Evolutionary conservation across 192 early-diverging fungal genomes (phyloP).

Genomic region (Haplosporangium gracile): DNA sequence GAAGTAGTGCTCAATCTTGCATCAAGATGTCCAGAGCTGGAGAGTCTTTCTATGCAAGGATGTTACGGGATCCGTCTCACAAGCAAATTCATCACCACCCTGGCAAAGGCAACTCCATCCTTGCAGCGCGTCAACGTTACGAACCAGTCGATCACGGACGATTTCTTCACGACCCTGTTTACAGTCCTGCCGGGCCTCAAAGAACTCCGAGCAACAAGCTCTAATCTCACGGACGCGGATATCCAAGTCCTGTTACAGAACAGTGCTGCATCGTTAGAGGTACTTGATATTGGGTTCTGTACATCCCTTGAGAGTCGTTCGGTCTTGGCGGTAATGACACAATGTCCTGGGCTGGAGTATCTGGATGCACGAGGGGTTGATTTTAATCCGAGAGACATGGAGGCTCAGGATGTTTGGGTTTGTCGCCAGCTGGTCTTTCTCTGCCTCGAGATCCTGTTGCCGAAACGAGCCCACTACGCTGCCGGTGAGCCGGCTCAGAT

Average conservation of each 20-base stretch:
- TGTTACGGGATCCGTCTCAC: slow-evolving; percentile 45
- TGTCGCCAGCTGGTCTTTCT: slow-evolving; percentile 11
- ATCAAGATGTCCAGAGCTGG: slow-evolving; percentile 33
- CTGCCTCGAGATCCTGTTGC: slow-evolving; percentile 30
- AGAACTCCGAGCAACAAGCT: slow-evolving; percentile 11
- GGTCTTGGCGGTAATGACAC: slow-evolving; percentile 14
- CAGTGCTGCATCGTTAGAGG: background rate
- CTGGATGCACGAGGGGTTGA: slow-evolving; percentile 35
- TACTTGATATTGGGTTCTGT: slow-evolving; percentile 25
- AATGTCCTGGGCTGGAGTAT: slow-evolving; percentile 12
- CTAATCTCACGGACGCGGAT: slow-evolving; percentile 13
- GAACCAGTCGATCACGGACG: slow-evolving; percentile 25
- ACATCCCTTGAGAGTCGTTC: slow-evolving; percentile 25
- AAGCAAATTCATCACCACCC: slow-evolving; percentile 6
- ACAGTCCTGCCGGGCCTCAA: slow-evolving; percentile 6
- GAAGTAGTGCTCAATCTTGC: slow-evolving; percentile 31
- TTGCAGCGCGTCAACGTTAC: slow-evolving; percentile 25
- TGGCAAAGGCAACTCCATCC: slow-evolving; percentile 6
- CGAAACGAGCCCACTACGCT: slow-evolving; percentile 30
- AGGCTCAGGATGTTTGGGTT: slow-evolving; percentile 25
- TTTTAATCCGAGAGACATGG: slow-evolving; percentile 47
- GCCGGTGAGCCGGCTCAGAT: slow-evolving; percentile 27
- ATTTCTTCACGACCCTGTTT: slow-evolving; percentile 27
- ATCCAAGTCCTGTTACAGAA: slow-evolving; percentile 21
- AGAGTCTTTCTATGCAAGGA: slow-evolving; percentile 29